These are phyloP conservation scores for Xylaria arbuscula DNA, from an alignment of 2,329 filamentous ascomycete genomes.

Conservation along the genomic window DNA sequence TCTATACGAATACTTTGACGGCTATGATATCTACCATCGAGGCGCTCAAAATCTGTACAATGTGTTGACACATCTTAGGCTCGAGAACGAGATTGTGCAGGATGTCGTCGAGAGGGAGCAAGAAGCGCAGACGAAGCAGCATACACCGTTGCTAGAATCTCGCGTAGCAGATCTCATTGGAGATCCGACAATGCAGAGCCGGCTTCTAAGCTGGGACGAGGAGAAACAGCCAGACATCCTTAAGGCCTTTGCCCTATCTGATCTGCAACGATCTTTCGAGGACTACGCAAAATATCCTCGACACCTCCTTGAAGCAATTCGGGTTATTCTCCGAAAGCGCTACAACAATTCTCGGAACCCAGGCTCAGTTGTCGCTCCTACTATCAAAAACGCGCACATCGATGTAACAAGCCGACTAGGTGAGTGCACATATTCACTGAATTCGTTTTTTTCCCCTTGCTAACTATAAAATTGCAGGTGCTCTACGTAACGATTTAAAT, in stretches of 20 bases:
- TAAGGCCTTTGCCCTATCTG: conserved; percentile 31
- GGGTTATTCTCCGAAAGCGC: conserved; percentile 33
- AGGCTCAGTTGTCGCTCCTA: background rate
- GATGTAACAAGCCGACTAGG: background rate
- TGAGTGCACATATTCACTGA: conserved; percentile 10
- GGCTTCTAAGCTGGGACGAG: conserved; percentile 40
- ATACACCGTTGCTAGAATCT: conserved; percentile 34
- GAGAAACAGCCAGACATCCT: conserved; percentile 35
- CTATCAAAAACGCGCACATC: background rate
- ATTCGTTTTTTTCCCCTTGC: background rate
- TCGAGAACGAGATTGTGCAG: conserved; percentile 54
- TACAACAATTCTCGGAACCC: conserved; percentile 33
- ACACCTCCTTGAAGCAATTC: conserved; percentile 30
- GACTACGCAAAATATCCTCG: conserved; percentile 35
- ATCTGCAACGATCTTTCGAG: conserved; percentile 34
- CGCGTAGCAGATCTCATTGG: conserved; percentile 36
- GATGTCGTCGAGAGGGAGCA: conserved; percentile 16
- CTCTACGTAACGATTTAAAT: background rate
- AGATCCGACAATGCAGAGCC: conserved; percentile 22
- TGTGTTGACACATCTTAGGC: conserved; percentile 55
- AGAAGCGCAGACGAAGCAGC: conserved; percentile 6
- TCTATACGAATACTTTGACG: conserved; percentile 62
- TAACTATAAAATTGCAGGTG: conserved; percentile 6
- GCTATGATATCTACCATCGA: conserved; percentile 58
- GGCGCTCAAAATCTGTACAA: conserved; percentile 63